Percentiles rank a stretch among this genome's conserved stretches.
These are phyloP conservation scores for Hibiscus syriacus DNA, from an alignment of 345 rosid species.

Conservation along the genomic window DNA sequence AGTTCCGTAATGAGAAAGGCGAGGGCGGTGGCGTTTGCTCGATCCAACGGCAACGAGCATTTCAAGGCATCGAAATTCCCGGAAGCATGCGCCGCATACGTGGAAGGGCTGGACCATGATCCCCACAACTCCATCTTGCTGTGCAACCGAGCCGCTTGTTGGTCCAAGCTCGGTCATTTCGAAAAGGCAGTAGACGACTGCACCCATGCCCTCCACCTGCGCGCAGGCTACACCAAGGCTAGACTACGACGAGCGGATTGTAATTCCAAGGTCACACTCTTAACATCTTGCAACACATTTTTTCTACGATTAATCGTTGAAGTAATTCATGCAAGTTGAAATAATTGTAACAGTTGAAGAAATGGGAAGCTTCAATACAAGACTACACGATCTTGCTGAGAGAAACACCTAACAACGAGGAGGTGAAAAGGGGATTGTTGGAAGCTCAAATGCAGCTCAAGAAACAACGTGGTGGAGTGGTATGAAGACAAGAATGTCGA, in stretches of 20 bases:
- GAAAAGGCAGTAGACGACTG: slow-evolving; percentile 73
- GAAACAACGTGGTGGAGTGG: slow-evolving; percentile 27
- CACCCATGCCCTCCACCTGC: slow-evolving; percentile 50
- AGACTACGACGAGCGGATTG: slow-evolving; percentile 86
- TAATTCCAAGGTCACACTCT: slow-evolving; percentile 50
- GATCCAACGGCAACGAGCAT: slow-evolving; percentile 66
- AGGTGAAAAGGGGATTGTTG: slow-evolving; percentile 37
- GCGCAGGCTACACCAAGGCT: slow-evolving; percentile 68
- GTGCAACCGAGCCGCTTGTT: slow-evolving; percentile 83
- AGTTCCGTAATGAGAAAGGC: slow-evolving; percentile 32
- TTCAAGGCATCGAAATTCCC: slow-evolving; percentile 46
- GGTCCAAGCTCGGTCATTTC: slow-evolving; percentile 52
- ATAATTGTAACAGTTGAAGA: slow-evolving; percentile 43
- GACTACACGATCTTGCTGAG: slow-evolving; percentile 61
- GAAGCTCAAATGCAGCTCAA: slow-evolving; percentile 49
- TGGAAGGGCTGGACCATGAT: slow-evolving; percentile 72
- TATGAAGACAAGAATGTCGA: slow-evolving; percentile 4
- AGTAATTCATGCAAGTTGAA: no score
- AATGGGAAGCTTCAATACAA: slow-evolving; percentile 57
- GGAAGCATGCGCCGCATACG: slow-evolving; percentile 56
- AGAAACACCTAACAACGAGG: slow-evolving; percentile 63
- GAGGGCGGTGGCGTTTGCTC: slow-evolving; percentile 46
- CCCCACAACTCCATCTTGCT: slow-evolving; percentile 65
- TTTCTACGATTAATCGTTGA: not conserved
- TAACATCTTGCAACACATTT: not conserved